Percentiles rank a stretch among this genome's conserved stretches.
Conservation (phyloP, 2,329 filamentous ascomycete genomes). For the Claviceps sp. region DNA sequence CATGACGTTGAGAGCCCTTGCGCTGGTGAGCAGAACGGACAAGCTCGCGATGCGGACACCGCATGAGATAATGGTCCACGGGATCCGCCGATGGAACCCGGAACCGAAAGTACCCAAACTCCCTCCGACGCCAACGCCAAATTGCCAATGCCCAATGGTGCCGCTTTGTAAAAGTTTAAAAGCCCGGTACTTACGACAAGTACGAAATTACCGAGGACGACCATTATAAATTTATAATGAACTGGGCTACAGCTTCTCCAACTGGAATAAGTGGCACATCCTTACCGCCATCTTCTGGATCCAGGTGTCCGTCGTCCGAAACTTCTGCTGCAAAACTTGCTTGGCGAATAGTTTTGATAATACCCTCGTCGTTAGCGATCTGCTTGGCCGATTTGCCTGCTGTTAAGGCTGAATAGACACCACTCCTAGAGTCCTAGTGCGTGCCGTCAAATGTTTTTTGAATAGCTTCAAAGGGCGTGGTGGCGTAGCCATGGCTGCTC, state of each 20-base stretch:
- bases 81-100: conserved; percentile 2
- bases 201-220: conserved; percentile 40
- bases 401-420: no score
- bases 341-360: no score
- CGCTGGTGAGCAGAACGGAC: conserved; percentile 1
- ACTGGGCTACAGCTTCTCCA: conserved; percentile 48
- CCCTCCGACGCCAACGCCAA: conserved; percentile 19
- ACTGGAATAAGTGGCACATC: conserved; percentile 57
- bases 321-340: no score
- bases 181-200: conserved; percentile 25
- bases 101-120: conserved; percentile 7
- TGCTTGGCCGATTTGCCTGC: no score
- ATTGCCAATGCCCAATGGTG: no score
- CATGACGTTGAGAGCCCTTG: no score
- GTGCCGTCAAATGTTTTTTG: no score
- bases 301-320: conserved; percentile 48
- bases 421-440: no score
- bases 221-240: conserved; percentile 53
- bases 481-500: no score
- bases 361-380: no score
- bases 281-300: conserved; percentile 59
- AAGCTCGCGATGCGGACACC: not conserved
- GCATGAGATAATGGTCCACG: conserved; percentile 1
- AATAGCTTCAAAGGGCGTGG: no score
- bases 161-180: conserved; percentile 21